These are phyloP conservation scores for Mortierella alpina DNA, from an alignment of 192 early-diverging fungal species.

Conservation along the genomic window DNA sequence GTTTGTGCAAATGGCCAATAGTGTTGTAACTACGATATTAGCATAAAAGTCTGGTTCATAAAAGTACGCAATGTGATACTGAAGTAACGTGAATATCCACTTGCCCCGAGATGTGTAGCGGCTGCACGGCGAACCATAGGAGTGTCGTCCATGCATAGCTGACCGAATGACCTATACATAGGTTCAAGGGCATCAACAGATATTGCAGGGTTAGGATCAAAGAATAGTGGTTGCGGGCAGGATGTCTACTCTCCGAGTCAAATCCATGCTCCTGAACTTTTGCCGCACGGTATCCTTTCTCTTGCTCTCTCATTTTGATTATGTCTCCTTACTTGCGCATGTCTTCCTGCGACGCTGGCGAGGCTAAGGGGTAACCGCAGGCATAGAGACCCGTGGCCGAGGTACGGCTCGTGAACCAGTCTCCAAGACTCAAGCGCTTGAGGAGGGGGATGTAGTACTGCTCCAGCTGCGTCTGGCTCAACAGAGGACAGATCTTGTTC, in stretches of 20 bases:
- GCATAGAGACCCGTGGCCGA: conserved; percentile 95
- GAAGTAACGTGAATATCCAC: not conserved
- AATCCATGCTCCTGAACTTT: conserved; percentile 1
- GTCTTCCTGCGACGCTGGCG: conserved; percentile 83
- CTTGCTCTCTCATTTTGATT: not conserved
- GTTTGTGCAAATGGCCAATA: not conserved
- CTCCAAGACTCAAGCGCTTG: conserved; percentile 89
- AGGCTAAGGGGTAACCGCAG: conserved; percentile 78
- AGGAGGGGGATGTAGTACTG: conserved; percentile 92
- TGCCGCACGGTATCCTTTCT: too few relatives aligned
- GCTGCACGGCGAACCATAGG: conserved; percentile 98
- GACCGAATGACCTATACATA: conserved; percentile 72
- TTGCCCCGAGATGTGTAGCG: conserved; percentile 83
- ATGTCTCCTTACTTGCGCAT: conserved; percentile 72
- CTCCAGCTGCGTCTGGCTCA: conserved; percentile 87
- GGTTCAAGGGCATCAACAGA: conserved; percentile 2
- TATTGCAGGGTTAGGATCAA: not conserved
- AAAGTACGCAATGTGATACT: too few relatives aligned
- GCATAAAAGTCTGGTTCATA: too few relatives aligned
- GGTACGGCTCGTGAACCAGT: conserved; percentile 98
- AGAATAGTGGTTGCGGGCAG: not conserved
- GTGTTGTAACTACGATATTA: too few relatives aligned
- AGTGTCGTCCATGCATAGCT: conserved; percentile 92
- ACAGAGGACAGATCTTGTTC: conserved; percentile 79
- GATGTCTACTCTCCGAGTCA: not conserved